Conservation (phyloP, 768 basidiomycete genomes). For the Naganishia kalamii region DNA sequence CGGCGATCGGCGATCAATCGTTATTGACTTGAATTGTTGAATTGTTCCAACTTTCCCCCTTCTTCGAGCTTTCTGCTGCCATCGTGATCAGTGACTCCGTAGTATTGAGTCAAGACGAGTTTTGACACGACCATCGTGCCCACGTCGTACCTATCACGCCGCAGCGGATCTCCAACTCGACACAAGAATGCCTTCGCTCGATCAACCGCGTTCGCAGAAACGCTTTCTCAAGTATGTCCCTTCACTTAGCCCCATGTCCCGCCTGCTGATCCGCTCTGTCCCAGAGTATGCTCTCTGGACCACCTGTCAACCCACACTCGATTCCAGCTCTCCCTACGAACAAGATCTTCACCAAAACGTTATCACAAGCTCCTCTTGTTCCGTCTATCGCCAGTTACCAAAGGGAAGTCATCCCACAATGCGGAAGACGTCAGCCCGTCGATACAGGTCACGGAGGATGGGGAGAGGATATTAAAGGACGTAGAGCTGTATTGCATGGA, state of each 20-base stretch:
- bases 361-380: slow-evolving; percentile 36
- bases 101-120: too few species aligned
- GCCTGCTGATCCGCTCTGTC: background rate
- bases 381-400: slow-evolving; percentile 17
- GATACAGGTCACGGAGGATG: background rate
- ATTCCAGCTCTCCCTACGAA: slow-evolving; percentile 32
- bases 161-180: too few species aligned
- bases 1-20: too few species aligned
- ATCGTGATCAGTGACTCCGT: too few species aligned
- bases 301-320: slow-evolving; percentile 29
- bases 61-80: too few species aligned
- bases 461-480: slow-evolving; percentile 17
- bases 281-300: slow-evolving; percentile 18
- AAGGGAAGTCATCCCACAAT: background rate
- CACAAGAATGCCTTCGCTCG: background rate
- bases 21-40: too few species aligned
- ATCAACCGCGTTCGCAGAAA: background rate
- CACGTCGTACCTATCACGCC: too few species aligned
- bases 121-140: too few species aligned
- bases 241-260: background rate
- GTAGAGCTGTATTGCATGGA: slow-evolving; percentile 69
- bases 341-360: slow-evolving; percentile 22
- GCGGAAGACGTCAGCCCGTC: background rate
- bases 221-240: background rate
- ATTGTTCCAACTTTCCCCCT: too few species aligned